These are phyloP conservation scores for Myxozyma lipomycoides DNA, from an alignment of 805 yeast species.

Conservation along the genomic window DNA sequence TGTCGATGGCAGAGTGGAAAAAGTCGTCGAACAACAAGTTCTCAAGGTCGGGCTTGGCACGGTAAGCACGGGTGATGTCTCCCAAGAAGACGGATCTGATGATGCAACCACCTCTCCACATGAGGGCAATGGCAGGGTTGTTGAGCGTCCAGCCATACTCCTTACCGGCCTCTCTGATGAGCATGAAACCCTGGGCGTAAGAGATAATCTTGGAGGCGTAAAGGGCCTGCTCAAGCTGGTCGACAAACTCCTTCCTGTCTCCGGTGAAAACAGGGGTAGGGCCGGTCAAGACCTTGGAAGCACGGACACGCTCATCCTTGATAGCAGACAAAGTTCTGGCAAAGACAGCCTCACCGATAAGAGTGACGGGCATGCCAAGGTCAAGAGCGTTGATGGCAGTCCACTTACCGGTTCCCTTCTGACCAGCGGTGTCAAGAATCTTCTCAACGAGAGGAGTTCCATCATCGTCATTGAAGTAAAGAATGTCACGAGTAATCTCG, in stretches of 20 bases:
- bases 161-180: slow-evolving; percentile 95
- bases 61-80: slow-evolving; percentile 95
- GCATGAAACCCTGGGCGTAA: slow-evolving; percentile 99
- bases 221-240: slow-evolving; percentile 94
- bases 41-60: slow-evolving; percentile 87
- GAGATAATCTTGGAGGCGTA: slow-evolving; percentile 98
- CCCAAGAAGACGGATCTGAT: slow-evolving; percentile 97
- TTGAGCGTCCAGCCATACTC: slow-evolving; percentile 96
- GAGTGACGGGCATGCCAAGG: slow-evolving; percentile 96
- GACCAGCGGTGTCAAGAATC: slow-evolving; percentile 95
- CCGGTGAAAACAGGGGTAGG: slow-evolving; percentile 69
- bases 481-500: slow-evolving; percentile 94
- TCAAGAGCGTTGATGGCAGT: slow-evolving; percentile 97
- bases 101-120: slow-evolving; percentile 99
- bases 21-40: slow-evolving; percentile 93
- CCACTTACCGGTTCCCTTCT: slow-evolving; percentile 99
- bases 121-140: slow-evolving; percentile 96
- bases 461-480: slow-evolving; percentile 82
- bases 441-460: slow-evolving; percentile 93
- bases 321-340: slow-evolving; percentile 83
- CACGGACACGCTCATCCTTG: slow-evolving; percentile 84
- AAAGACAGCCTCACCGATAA: slow-evolving; percentile 98
- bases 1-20: slow-evolving; percentile 84
- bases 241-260: slow-evolving; percentile 80
- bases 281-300: slow-evolving; percentile 74